These are phyloP conservation scores for Apiospora koreana DNA, from an alignment of 2,329 filamentous ascomycete species.

Conservation along the genomic window DNA sequence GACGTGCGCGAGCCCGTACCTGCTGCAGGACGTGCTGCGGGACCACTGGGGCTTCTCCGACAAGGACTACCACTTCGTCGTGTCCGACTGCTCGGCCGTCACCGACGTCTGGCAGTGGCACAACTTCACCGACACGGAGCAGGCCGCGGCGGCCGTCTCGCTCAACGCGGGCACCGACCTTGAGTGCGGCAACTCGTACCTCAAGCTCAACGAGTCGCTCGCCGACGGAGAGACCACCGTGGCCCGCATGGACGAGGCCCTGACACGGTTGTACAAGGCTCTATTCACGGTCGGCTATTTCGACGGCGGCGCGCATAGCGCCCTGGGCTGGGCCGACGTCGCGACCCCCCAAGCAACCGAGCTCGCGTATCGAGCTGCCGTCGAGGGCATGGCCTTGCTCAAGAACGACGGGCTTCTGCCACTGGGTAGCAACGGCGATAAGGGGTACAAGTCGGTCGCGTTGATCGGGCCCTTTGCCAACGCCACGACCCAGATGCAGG, in stretches of 20 bases:
- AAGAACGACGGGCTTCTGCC: conserved; percentile 43
- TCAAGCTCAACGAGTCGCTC: conserved; percentile 14
- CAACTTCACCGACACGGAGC: conserved; percentile 36
- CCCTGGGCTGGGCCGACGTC: conserved; percentile 19
- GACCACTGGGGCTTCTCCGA: conserved; percentile 66
- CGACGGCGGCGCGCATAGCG: conserved; percentile 23
- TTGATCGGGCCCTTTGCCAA: conserved; percentile 10
- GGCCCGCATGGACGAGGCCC: conserved; percentile 33
- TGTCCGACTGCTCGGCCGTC: conserved; percentile 63
- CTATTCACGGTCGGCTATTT: conserved; percentile 36
- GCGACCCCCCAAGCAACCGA: conserved; percentile 23
- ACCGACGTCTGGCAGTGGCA: conserved; percentile 54
- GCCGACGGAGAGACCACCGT: conserved; percentile 27
- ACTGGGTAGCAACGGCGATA: background rate
- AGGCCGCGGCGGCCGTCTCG: background rate
- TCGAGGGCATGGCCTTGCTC: conserved; percentile 29
- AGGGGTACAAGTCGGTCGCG: background rate
- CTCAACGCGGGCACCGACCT: conserved; percentile 10
- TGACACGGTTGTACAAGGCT: conserved; percentile 34
- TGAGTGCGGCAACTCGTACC: conserved; percentile 11
- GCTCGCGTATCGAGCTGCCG: conserved; percentile 26
- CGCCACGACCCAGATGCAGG: conserved; percentile 11
- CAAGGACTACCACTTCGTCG: conserved; percentile 63
- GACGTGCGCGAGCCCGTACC: conserved; percentile 62
- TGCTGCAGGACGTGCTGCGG: conserved; percentile 63